phyloP scores from a whole-genome alignment of 768 basidiomycete species.

The Cyclocybe cylindracea region DNA sequence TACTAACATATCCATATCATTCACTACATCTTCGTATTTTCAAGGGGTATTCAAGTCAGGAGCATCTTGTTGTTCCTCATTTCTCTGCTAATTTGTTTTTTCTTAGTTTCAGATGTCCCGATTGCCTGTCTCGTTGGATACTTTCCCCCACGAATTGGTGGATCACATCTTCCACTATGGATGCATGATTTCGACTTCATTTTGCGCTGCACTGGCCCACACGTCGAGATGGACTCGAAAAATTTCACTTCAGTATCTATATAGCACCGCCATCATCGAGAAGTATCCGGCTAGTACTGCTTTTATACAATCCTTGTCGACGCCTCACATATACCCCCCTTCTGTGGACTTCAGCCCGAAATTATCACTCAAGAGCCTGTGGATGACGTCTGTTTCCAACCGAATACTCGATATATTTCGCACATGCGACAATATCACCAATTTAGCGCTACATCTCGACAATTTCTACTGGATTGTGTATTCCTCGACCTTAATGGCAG shows the following conservation, averaged over 20 bases:
- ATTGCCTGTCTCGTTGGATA: too few species aligned
- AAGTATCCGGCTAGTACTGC: not conserved
- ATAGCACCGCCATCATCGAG: slow-evolving; percentile 16
- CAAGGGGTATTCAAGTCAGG: too few species aligned
- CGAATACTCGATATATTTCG: slow-evolving; percentile 17
- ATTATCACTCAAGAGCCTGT: slow-evolving; percentile 16
- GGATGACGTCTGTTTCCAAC: slow-evolving; percentile 18
- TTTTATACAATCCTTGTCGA: slow-evolving; percentile 1
- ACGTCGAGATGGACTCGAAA: slow-evolving; percentile 21
- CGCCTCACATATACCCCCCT: not conserved
- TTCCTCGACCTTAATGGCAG: slow-evolving; percentile 3
- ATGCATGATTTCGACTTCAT: slow-evolving; percentile 13
- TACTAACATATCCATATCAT: too few species aligned
- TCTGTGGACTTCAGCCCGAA: not conserved
- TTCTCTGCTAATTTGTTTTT: not conserved
- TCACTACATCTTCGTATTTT: too few species aligned
- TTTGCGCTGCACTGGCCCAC: slow-evolving; percentile 17
- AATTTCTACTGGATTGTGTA: slow-evolving; percentile 22
- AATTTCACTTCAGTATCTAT: slow-evolving; percentile 25
- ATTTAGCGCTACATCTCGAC: slow-evolving; percentile 18
- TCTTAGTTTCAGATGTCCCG: not conserved
- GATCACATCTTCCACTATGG: slow-evolving; percentile 19
- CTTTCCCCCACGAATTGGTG: slow-evolving; percentile 22
- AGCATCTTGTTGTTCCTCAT: too few species aligned
- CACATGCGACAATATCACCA: slow-evolving; percentile 13